These are phyloP conservation scores for Geotrichum cucujoidarum DNA, from an alignment of 1,139 yeast genomes.

Conservation along the genomic window DNA sequence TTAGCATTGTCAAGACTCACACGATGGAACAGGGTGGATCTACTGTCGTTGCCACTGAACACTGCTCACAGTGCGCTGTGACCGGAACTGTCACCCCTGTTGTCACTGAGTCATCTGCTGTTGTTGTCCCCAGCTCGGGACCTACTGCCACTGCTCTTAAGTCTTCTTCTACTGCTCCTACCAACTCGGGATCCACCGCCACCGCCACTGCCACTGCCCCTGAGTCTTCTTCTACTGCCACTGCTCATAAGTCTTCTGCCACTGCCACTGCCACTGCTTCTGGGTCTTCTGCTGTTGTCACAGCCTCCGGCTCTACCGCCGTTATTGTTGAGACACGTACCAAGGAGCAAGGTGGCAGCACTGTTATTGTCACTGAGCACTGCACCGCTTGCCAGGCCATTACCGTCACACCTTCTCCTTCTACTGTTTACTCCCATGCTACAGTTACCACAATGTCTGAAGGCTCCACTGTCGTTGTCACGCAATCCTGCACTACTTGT, in stretches of 20 bases:
- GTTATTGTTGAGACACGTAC: not conserved
- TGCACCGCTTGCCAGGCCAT: slow-evolving; percentile 2
- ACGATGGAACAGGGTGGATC: slow-evolving; percentile 5
- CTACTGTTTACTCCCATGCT: not conserved
- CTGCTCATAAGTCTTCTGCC: not conserved
- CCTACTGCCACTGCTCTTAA: not conserved
- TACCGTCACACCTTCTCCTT: slow-evolving; percentile 8
- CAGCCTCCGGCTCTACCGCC: not conserved
- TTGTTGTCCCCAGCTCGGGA: not conserved
- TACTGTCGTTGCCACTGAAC: slow-evolving; percentile 7
- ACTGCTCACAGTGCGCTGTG: slow-evolving; percentile 6
- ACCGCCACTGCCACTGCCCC: not conserved
- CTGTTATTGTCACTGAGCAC: slow-evolving; percentile 3
- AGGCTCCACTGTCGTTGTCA: slow-evolving; percentile 6
- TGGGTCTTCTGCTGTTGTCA: not conserved
- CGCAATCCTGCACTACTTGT: slow-evolving; percentile 11
- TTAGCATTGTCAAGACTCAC: not conserved
- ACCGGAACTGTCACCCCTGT: slow-evolving; percentile 4
- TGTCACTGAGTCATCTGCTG: not conserved
- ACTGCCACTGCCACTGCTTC: not conserved
- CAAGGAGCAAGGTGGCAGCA: not conserved
- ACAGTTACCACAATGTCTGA: not conserved
- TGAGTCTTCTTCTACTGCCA: not conserved
- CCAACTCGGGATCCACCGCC: not conserved
- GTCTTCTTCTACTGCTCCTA: slow-evolving; percentile 1